phyloP scores from a whole-genome alignment of 1,284 basidiomycete genomes.

The Polyporus tsugae region DNA sequence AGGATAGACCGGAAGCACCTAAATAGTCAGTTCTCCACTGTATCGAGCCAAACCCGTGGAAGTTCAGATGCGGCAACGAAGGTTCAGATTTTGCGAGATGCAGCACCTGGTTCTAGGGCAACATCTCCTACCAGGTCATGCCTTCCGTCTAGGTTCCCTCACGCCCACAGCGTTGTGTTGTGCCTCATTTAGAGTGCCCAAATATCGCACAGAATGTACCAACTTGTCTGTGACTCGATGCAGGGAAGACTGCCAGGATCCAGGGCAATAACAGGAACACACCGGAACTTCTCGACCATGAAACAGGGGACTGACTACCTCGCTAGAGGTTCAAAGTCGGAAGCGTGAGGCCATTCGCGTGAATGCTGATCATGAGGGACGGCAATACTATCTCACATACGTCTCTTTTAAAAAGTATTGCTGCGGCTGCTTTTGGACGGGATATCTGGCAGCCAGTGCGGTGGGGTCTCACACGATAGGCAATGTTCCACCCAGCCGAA shows the following conservation, averaged over 20 bases:
- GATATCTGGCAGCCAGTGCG: no score
- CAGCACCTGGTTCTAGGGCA: constrained; percentile 1
- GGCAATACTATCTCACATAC: background rate
- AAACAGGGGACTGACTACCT: background rate
- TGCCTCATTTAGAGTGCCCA: background rate
- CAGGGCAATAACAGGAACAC: background rate
- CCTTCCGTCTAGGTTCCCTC: background rate
- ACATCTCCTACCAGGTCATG: background rate
- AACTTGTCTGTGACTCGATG: background rate
- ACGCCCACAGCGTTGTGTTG: background rate
- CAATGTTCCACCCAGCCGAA: background rate
- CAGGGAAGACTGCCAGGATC: background rate
- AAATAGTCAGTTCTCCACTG: background rate
- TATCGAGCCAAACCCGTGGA: background rate
- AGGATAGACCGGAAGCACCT: background rate
- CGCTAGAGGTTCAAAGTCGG: background rate
- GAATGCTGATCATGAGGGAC: background rate
- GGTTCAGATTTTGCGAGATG: background rate
- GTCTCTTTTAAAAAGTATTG: background rate
- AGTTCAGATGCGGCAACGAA: constrained; percentile 5
- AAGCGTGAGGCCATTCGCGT: background rate
- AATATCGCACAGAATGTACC: background rate
- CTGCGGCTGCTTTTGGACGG: background rate
- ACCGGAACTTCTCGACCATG: background rate
- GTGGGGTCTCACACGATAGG: background rate